Evolutionary conservation across 2,329 filamentous ascomycete species (phyloP).

Genomic region (Plenodomus lindquistii): DNA sequence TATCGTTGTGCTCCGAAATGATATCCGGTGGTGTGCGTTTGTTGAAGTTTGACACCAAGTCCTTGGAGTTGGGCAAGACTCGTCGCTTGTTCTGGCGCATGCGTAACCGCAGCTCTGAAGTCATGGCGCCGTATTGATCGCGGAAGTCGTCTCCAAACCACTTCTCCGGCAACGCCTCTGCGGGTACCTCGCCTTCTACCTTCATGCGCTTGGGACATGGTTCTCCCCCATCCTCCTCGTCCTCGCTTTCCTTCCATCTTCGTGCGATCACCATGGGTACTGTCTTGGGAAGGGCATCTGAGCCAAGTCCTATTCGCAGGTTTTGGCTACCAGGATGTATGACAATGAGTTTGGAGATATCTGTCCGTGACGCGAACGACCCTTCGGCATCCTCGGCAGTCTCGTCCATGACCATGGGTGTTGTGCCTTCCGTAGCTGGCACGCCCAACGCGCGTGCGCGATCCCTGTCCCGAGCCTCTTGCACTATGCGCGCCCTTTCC

Average conservation of each 20-base stretch:
- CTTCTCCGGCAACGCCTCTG: conserved; percentile 68
- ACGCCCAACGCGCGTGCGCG: conserved; percentile 77
- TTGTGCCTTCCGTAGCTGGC: conserved; percentile 44
- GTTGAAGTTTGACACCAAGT: conserved; percentile 94
- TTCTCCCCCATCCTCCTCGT: conserved; percentile 78
- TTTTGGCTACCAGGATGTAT: conserved; percentile 97
- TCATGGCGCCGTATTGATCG: conserved; percentile 76
- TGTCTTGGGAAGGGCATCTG: conserved; percentile 90
- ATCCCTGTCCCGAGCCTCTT: conserved; percentile 85
- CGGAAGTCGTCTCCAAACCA: conserved; percentile 80
- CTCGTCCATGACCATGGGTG: conserved; percentile 33
- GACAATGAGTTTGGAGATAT: conserved; percentile 89
- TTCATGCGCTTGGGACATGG: conserved; percentile 72
- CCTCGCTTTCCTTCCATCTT: conserved; percentile 76
- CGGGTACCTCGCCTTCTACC: conserved; percentile 64
- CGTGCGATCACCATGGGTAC: conserved; percentile 91
- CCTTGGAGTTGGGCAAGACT: conserved; percentile 95
- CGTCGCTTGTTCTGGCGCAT: conserved; percentile 95
- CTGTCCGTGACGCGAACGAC: conserved; percentile 49
- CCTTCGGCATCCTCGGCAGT: conserved; percentile 34
- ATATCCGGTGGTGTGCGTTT: conserved; percentile 79
- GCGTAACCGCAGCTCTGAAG: conserved; percentile 80
- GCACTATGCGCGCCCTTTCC: conserved; percentile 78
- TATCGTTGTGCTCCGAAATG: conserved; percentile 94
- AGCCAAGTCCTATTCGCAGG: conserved; percentile 90